These are phyloP conservation scores for Cymbidium sinense DNA, from an alignment of 106 monocot genomes.

Conservation along the genomic window DNA sequence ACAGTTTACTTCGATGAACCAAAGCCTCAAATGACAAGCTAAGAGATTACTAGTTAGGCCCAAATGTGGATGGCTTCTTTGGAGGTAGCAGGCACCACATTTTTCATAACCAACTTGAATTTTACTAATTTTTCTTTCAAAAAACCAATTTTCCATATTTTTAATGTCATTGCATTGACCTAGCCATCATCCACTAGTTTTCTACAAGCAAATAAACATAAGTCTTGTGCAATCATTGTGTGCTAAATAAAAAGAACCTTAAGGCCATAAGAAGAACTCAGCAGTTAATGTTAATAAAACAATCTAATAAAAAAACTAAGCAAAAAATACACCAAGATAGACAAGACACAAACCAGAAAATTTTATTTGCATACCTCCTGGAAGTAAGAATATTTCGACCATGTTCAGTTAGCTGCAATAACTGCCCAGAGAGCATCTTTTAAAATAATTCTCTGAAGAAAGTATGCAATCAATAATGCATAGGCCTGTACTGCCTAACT, in stretches of 20 bases:
- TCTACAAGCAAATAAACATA: conserved; percentile 2
- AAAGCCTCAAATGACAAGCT: background rate
- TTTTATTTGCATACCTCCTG: conserved; percentile 36
- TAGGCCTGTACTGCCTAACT: background rate
- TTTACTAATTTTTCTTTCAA: background rate
- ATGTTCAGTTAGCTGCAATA: conserved; percentile 62
- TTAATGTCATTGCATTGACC: background rate
- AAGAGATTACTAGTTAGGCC: no score
- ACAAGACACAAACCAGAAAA: conserved; percentile 3
- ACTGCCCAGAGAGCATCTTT: conserved; percentile 67
- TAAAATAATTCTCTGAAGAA: conserved; percentile 13
- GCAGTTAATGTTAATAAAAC: background rate
- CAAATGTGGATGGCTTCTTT: background rate
- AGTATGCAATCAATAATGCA: conserved; percentile 3
- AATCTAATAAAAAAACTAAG: background rate
- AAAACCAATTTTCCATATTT: background rate
- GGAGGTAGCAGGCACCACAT: background rate
- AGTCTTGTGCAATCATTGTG: background rate
- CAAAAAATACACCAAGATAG: background rate
- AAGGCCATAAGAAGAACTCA: background rate
- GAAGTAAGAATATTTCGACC: conserved; percentile 59
- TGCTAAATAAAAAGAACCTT: background rate
- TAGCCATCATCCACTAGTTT: background rate
- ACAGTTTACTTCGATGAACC: background rate
- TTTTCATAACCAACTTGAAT: background rate